Base-by-base conservation (phyloP, 331 rosid species). In the Phaseolus coccineus region DNA sequence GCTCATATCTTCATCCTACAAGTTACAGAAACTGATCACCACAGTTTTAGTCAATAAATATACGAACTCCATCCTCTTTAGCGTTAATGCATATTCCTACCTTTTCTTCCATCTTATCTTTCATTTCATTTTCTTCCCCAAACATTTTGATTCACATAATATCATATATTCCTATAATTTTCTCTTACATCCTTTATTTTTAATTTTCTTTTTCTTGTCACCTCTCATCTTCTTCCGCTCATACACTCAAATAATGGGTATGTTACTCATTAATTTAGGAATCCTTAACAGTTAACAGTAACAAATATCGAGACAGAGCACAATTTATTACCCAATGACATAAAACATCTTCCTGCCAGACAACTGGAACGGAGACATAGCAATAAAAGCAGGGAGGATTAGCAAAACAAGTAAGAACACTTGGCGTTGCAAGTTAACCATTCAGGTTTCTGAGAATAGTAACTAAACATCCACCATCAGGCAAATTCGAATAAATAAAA, bases 331-430 rank as follows among this genome's bases (percentile, higher is more conserved):
- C 4, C 16, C 22, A 42, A 53, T 44, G 52, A 4, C 28, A 55
- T 24, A 16, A 46, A 74, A 10, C 10, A 59, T 63, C 57, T 55
- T 53, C 56, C 47, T 44, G 30, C 63, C 57, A 77, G 25, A 62
- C 74, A 75, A 68, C 9, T 74, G 59, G 16, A 79, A 76, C 50
- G 28, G 64, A 39, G 63, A 44, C 13, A 52, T 11, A 57, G 63
- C 9, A 68, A 51, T 44, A 74, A 47, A 77, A 46, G 33, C 53
- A 74, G 4, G 51, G 46, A 79, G 28, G 61, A 70, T 39, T 46
- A 22, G 56, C 16, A 11, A 42, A 15, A 12, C 25, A 79, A 15
- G 25, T 0, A 3, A 81, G 4, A 37, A 62, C 73, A 69, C 77
- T 10, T 28, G 56, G 47, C 8, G 5, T 16, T 51, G 39, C 57